Percentiles rank a stretch among this genome's conserved stretches.
Conservation (phyloP, 1,284 basidiomycete species). For the Phellopilus nigrolimitatus region DNA sequence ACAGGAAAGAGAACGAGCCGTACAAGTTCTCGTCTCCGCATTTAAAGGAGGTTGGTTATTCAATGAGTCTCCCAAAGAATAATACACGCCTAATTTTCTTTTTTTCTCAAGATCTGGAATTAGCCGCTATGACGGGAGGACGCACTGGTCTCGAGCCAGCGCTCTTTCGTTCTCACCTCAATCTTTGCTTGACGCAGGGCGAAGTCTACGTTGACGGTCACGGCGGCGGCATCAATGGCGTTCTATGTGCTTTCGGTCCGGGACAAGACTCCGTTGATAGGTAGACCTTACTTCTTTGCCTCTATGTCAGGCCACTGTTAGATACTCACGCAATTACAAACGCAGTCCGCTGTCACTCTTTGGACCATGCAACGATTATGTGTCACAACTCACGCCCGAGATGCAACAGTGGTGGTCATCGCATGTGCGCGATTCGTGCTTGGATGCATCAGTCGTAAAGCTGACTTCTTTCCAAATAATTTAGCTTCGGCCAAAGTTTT, state of each 20-base stretch:
- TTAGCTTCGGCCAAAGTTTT: slow-evolving; percentile 16
- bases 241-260: slow-evolving; percentile 15
- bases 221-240: slow-evolving; percentile 11
- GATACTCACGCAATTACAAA: background rate
- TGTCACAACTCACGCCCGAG: slow-evolving; percentile 17
- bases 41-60: slow-evolving; percentile 14
- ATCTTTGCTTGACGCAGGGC: slow-evolving; percentile 14
- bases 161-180: slow-evolving; percentile 17
- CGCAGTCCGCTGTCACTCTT: background rate
- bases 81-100: background rate
- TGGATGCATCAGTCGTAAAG: background rate
- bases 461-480: background rate
- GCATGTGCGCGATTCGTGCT: slow-evolving; percentile 9
- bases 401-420: slow-evolving; percentile 21
- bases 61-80: background rate
- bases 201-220: slow-evolving; percentile 17
- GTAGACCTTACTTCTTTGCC: slow-evolving; percentile 4
- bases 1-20: slow-evolving; percentile 12
- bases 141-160: slow-evolving; percentile 11
- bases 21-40: slow-evolving; percentile 12
- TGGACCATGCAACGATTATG: slow-evolving; percentile 8
- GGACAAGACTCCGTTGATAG: slow-evolving; percentile 13
- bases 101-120: slow-evolving; percentile 5
- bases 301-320: background rate
- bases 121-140: slow-evolving; percentile 19